Evolutionary conservation across 176 grass and related monocot species (phyloP).

Genomic region (Panicum miliaceum): DNA sequence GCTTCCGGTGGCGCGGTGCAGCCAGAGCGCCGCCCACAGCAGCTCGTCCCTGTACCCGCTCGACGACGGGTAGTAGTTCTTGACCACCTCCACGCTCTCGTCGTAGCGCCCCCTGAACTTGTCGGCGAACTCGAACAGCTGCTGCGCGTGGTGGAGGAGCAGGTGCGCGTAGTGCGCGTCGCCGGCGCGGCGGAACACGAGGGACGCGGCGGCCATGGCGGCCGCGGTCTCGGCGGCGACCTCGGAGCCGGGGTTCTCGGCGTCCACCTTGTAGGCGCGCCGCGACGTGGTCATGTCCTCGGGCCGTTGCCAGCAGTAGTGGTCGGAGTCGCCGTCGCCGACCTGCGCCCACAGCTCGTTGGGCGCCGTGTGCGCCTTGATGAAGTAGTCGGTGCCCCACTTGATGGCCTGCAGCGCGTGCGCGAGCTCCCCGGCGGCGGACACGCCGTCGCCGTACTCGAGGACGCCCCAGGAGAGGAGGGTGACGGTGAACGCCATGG

Average conservation of each 20-base stretch:
- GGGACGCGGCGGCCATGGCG: slow-evolving; percentile 78
- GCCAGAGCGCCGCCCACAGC: slow-evolving; percentile 93
- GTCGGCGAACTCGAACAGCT: slow-evolving; percentile 90
- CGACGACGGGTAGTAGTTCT: slow-evolving; percentile 75
- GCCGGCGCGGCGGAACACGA: slow-evolving; percentile 64
- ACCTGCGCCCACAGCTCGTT: slow-evolving; percentile 79
- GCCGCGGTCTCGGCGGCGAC: slow-evolving; percentile 90
- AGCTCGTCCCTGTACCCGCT: slow-evolving; percentile 93
- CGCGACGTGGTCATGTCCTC: slow-evolving; percentile 88
- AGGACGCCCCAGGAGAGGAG: slow-evolving; percentile 75
- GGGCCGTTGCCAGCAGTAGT: slow-evolving; percentile 78
- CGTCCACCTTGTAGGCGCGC: slow-evolving; percentile 73
- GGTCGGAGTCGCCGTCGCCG: slow-evolving; percentile 69
- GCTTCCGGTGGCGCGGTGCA: slow-evolving; percentile 67
- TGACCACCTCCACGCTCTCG: slow-evolving; percentile 62
- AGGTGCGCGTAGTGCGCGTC: slow-evolving; percentile 73
- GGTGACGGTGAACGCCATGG: slow-evolving; percentile 88
- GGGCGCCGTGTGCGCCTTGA: slow-evolving; percentile 75
- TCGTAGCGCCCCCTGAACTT: slow-evolving; percentile 69
- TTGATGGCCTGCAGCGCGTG: slow-evolving; percentile 81
- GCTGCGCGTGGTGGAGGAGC: slow-evolving; percentile 77
- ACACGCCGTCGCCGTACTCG: slow-evolving; percentile 60
- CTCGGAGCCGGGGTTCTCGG: slow-evolving; percentile 72
- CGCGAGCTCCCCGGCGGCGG: slow-evolving; percentile 49
- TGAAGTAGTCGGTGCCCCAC: slow-evolving; percentile 90